These are phyloP conservation scores for Pseudocercospora musae DNA, from an alignment of 2,329 filamentous ascomycete genomes.

Conservation along the genomic window DNA sequence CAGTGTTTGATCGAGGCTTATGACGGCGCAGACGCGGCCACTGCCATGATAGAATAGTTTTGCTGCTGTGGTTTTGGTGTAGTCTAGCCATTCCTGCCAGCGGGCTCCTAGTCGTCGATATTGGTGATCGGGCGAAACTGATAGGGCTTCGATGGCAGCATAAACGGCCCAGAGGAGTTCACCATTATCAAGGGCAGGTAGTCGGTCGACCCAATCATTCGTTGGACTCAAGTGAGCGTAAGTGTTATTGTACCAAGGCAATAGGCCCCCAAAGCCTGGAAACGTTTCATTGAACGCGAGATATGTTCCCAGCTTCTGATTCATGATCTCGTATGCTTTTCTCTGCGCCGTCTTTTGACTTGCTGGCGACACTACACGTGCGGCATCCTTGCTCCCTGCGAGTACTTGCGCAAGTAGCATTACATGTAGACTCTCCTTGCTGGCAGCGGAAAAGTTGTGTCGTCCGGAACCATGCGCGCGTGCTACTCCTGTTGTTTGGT, in stretches of 20 bases:
- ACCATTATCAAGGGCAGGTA: constrained; percentile 45
- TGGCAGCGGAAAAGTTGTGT: constrained; percentile 42
- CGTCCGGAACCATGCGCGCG: constrained; percentile 27
- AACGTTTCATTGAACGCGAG: constrained; percentile 42
- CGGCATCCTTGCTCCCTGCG: constrained; percentile 39
- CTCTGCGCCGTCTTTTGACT: background rate
- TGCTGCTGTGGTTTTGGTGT: constrained; percentile 38
- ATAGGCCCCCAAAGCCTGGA: constrained; percentile 43
- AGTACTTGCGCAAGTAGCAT: constrained; percentile 46
- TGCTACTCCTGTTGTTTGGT: constrained; percentile 39
- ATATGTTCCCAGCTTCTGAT: constrained; percentile 42
- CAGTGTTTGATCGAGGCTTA: constrained; percentile 38
- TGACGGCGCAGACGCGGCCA: constrained; percentile 43
- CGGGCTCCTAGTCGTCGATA: constrained; percentile 34
- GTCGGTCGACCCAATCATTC: constrained; percentile 40
- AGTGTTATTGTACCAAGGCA: constrained; percentile 42
- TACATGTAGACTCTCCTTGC: constrained; percentile 43
- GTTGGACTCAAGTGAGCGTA: constrained; percentile 25
- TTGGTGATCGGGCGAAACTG: constrained; percentile 27
- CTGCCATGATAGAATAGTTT: constrained; percentile 39
- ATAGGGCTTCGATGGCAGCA: constrained; percentile 39
- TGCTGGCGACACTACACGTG: constrained; percentile 29
- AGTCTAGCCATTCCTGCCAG: constrained; percentile 45
- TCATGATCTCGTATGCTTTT: constrained; percentile 24
- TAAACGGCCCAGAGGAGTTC: constrained; percentile 46